Base-by-base conservation (phyloP, 2,329 filamentous ascomycete genomes). In the Stemphylium lycopersici region DNA sequence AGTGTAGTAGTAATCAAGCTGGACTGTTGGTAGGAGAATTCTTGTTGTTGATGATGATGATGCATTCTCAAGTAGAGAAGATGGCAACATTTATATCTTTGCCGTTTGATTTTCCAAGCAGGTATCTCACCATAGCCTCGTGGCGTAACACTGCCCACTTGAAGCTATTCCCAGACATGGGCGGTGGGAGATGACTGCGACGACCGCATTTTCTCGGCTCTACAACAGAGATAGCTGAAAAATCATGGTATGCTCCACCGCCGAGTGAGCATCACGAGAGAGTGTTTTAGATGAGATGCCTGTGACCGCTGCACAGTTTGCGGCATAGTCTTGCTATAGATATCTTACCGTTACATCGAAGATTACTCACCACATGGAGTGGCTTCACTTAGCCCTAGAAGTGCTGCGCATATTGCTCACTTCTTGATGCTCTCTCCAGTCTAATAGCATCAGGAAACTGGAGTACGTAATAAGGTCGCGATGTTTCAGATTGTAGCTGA, bases 161-260 rank as follows among this genome's bases (percentile, higher is more conserved):
- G 41, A 34, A 46, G 42, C 52, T 52, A 34, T 47, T 39, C 47
- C 24, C 33, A 37, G 38, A 42, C 38, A 45, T 51, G 29, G 36
- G 41, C 24, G 20, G n/a, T 42, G 48, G 34, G 29, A 20, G 41
- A 31, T 16, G 13, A 18, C 18, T 38, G 29, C 20, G 22, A 24
- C 48, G 41, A 52, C 48, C 48, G 41, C 48, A 18, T 22, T 46
- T 45, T 16, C 26, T 46, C 42, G 42, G 49, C 50, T 38, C 38
- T 36, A 37, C 32, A 40, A 48, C 39, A 42, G 16, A 31, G 11
- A 7, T 40, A 31, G 6, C 29, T 34, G 13, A 39, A 45, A 11
- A 2, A 29, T 40, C 40, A 29, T 43, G 45, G 32, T 13, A 36
- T 39, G 16, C 18, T 13, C 31, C 24, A 16, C 31, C 32, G 20